Evolutionary conservation across 352 stramenopile genomes (phyloP).

Genomic region (Pilasporangium apinafurcum): DNA sequence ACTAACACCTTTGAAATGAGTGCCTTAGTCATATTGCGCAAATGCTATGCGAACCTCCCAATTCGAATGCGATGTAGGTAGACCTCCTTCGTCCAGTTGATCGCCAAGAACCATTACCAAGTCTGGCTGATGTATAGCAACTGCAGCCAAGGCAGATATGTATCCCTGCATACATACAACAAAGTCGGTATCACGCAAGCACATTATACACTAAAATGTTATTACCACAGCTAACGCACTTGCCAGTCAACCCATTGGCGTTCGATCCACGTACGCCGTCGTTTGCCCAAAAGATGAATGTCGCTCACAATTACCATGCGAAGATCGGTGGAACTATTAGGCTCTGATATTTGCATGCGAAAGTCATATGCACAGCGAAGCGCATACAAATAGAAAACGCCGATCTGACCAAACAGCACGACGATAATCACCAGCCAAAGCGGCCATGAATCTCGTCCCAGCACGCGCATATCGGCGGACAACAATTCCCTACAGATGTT

Average conservation of each 20-base stretch:
- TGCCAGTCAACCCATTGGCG: conserved; percentile 76
- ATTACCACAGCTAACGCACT: conserved; percentile 3
- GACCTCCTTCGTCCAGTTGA: conserved; percentile 66
- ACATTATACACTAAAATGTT: not conserved
- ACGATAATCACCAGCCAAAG: conserved; percentile 14
- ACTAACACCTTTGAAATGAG: not conserved
- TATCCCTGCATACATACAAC: conserved; percentile 13
- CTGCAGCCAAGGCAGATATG: conserved; percentile 25
- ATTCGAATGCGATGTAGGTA: conserved; percentile 34
- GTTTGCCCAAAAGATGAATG: conserved; percentile 68
- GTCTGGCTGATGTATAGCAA: conserved; percentile 44
- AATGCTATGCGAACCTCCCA: conserved; percentile 31
- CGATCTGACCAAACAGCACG: conserved; percentile 34
- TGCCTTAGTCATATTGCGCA: not conserved
- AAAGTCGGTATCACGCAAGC: not conserved
- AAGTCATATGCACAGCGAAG: conserved; percentile 9
- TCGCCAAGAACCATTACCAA: conserved; percentile 63
- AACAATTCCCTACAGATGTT: too few relatives aligned
- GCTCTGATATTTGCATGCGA: too few relatives aligned
- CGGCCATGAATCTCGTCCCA: too few relatives aligned
- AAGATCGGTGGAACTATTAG: not conserved
- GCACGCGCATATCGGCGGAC: too few relatives aligned
- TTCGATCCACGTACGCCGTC: conserved; percentile 44
- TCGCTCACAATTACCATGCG: conserved; percentile 61
- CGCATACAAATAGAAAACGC: conserved; percentile 60